Evolutionary conservation across 164 flowering plant species (phyloP).

Genomic region (Chloranthus sessilifolius): DNA sequence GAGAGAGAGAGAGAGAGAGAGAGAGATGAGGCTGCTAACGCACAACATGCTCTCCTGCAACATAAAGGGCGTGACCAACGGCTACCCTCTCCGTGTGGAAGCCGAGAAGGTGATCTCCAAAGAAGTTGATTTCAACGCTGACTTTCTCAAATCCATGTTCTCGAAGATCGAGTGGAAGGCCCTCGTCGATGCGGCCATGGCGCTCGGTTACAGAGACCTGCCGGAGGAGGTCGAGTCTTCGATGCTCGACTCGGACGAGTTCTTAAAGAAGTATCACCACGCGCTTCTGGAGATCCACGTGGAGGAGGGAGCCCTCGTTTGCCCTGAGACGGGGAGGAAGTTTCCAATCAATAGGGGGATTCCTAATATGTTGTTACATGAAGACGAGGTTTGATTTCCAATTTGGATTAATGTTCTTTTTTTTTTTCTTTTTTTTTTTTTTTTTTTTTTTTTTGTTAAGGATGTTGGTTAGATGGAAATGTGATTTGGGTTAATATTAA

Average conservation of each 20-base stretch:
- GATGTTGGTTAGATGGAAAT: no score
- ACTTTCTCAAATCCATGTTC: constrained; percentile 70
- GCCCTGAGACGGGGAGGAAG: constrained; percentile 75
- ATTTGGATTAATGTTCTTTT: no score
- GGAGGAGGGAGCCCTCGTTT: constrained; percentile 75
- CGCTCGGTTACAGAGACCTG: constrained; percentile 63
- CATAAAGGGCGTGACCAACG: constrained; percentile 79
- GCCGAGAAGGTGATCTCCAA: constrained; percentile 46
- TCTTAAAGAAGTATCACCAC: constrained; percentile 65
- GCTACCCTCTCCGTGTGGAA: constrained; percentile 67
- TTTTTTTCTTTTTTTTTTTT: no score
- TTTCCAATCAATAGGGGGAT: constrained; percentile 86
- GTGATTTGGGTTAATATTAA: no score
- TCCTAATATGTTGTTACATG: constrained; percentile 94
- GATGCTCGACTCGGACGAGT: constrained; percentile 61
- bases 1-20: not conserved
- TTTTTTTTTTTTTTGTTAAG: no score
- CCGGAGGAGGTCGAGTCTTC: constrained; percentile 61
- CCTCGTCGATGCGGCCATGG: constrained; percentile 49
- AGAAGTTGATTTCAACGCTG: constrained; percentile 62
- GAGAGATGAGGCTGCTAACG: constrained; percentile 75
- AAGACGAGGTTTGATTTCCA: constrained; percentile 86
- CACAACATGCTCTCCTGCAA: constrained; percentile 90
- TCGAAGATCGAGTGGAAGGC: constrained; percentile 73
- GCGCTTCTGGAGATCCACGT: constrained; percentile 73